Percentiles rank a stretch among this genome's conserved stretches.
Conservation (phyloP, 1,284 basidiomycete genomes). For the Cystobasidium pallidum region DNA sequence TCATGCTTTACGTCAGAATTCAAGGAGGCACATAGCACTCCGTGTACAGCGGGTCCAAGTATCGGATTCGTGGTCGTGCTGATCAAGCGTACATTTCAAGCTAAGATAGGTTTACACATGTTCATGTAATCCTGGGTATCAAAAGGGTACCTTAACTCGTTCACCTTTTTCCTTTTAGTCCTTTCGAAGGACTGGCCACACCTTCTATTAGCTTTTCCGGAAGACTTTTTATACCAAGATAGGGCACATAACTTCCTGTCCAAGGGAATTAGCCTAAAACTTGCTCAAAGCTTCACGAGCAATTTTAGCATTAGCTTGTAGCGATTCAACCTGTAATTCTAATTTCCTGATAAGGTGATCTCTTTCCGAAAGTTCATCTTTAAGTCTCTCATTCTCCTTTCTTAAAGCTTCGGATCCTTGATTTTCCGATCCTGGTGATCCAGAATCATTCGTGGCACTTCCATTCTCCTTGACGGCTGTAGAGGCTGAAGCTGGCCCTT, state of each 20-base stretch:
- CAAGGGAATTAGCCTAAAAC: neutral
- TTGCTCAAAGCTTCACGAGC: constrained; percentile 39
- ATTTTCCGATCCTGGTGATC: constrained; percentile 47
- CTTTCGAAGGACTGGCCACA: too few relatives aligned
- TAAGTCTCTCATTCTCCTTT: constrained; percentile 68
- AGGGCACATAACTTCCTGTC: too few relatives aligned
- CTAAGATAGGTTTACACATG: neutral
- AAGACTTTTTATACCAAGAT: too few relatives aligned
- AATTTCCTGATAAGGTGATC: constrained; percentile 75
- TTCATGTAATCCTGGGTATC: too few relatives aligned
- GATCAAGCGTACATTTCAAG: neutral
- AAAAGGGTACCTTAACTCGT: too few relatives aligned
- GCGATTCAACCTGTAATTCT: constrained; percentile 74
- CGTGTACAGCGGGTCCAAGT: too few relatives aligned
- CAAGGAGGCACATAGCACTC: too few relatives aligned
- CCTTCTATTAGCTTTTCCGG: too few relatives aligned
- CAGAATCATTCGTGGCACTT: constrained; percentile 51
- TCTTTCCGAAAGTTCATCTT: constrained; percentile 70
- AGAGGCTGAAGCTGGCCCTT: constrained; percentile 49
- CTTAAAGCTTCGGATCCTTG: constrained; percentile 55
- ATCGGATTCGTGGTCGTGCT: too few relatives aligned
- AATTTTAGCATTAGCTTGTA: constrained; percentile 33
- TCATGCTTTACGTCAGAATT: too few relatives aligned
- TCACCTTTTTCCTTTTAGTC: too few relatives aligned
- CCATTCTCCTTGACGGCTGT: constrained; percentile 45